A percentile compares a stretch with the other conserved stretches of the same genome.
phyloP scores from a whole-genome alignment of 495 filamentous ascomycete genomes.

The Aspergillus mulundensis region DNA sequence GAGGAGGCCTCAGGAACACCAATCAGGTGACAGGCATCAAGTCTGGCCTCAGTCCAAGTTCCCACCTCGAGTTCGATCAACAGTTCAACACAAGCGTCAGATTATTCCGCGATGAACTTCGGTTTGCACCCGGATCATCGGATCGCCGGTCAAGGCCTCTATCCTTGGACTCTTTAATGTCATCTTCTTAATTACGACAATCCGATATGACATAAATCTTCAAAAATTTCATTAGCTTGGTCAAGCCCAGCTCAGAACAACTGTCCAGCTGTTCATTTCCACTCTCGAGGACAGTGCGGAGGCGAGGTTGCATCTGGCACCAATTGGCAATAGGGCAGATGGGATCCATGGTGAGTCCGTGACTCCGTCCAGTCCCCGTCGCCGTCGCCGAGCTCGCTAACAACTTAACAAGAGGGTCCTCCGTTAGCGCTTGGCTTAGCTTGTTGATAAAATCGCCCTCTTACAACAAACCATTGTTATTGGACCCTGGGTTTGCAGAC shows the following conservation, averaged over 20 bases:
- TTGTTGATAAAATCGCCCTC: slow-evolving; percentile 1
- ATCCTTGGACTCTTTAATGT: no score
- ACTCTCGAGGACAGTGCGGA: background rate
- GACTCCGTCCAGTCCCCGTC: background rate
- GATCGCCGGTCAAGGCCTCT: slow-evolving; percentile 7
- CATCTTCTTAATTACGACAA: no score
- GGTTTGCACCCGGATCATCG: slow-evolving; percentile 11
- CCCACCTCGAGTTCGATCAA: background rate
- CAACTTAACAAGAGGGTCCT: background rate
- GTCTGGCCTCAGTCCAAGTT: background rate
- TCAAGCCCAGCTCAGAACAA: background rate
- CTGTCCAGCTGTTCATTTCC: background rate
- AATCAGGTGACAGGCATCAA: slow-evolving; percentile 1
- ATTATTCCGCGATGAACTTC: background rate
- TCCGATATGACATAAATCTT: no score
- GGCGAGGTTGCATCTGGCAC: background rate
- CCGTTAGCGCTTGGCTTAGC: slow-evolving; percentile 3
- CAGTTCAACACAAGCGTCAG: no score
- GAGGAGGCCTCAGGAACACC: slow-evolving; percentile 14
- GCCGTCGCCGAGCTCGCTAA: background rate
- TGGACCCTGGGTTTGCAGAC: background rate
- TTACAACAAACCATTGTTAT: background rate
- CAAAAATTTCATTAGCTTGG: no score
- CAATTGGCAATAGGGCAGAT: background rate
- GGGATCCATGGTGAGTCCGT: background rate